Evolutionary conservation across 1,139 yeast species (phyloP), one percentile per base, ranked within the genome.

Genomic region (Wickerhamomyces sp.): DNA sequence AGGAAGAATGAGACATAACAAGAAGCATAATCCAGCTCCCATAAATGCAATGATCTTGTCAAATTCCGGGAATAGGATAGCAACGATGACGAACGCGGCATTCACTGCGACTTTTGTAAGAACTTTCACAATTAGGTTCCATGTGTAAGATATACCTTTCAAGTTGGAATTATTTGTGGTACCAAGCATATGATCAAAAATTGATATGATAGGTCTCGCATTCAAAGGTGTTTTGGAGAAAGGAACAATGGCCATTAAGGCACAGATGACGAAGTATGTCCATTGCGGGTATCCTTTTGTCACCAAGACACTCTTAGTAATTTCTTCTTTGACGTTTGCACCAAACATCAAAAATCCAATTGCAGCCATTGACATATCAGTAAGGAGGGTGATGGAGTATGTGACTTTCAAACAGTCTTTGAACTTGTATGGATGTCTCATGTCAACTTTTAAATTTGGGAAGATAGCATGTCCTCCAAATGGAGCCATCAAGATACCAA

Each of bases 261-360:
- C 75, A 44, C 93, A 84, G 44, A 91, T 74, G 34, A 81, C 57
- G 4, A 79, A 78, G 47, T 81, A 78, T 10, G 85, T 70, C 72
- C 81, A 79, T 2, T 60, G 48, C 0, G 97, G 96, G 58, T 87
- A 89, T 0, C 95, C 95, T 8, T 74, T 65, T 1, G 89, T 83
- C 27, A 75, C 61, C 43, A 91, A 66, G 27, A 91, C 73, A 60
- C 82, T 86, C 59, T 82, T 86, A 7, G 97, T 89, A 53, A 91
- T 78, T 63, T 91, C 97, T 58, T 88, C 94, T 54, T 76, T 75
- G 43, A 91, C 88, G 23, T 67, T 60, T 15, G 68, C 66, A 27
- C 98, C 97, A 69, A 88, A 91, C 97, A 91, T 91, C 36, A 90
- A 67, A 61, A 82, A 86, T 0, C 97, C 97, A 39, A 88, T 66